Evolutionary conservation across 495 filamentous ascomycete genomes (phyloP).

Genomic region (Trichoderma erinaceum): DNA sequence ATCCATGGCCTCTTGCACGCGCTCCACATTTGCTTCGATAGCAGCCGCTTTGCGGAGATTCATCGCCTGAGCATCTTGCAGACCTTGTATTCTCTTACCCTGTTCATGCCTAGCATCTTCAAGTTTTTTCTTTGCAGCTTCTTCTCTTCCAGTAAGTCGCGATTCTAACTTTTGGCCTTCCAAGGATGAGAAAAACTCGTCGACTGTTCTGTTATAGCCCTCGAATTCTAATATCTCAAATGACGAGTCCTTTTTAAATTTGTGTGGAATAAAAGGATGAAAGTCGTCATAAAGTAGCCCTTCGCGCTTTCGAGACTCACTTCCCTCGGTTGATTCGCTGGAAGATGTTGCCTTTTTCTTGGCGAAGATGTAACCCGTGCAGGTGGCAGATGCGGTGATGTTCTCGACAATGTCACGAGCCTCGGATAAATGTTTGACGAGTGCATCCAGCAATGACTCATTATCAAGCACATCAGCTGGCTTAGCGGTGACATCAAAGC

Average conservation of each 20-base stretch:
- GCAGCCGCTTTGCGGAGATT: conserved; percentile 85
- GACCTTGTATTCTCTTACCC: conserved; percentile 68
- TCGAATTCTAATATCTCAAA: conserved; percentile 66
- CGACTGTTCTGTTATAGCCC: conserved; percentile 85
- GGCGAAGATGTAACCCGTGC: conserved; percentile 84
- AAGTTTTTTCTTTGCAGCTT: conserved; percentile 72
- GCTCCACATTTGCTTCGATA: conserved; percentile 80
- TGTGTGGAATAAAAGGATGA: conserved; percentile 82
- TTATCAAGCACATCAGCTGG: conserved; percentile 62
- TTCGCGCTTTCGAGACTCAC: conserved; percentile 23
- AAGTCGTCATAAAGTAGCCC: conserved; percentile 83
- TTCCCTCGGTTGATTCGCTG: conserved; percentile 26
- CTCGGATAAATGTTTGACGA: conserved; percentile 60
- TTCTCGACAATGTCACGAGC: conserved; percentile 57
- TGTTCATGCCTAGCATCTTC: conserved; percentile 78
- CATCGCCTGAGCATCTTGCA: conserved; percentile 70
- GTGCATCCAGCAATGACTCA: conserved; percentile 53
- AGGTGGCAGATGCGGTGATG: conserved; percentile 50
- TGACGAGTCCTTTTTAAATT: conserved; percentile 63
- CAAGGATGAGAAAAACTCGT: conserved; percentile 94
- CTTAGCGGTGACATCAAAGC: conserved; percentile 59
- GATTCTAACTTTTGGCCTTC: conserved; percentile 91
- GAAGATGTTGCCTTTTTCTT: conserved; percentile 43
- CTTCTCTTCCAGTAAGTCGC: conserved; percentile 70
- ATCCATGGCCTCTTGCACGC: conserved; percentile 85